Evolutionary conservation across 176 grass and related monocot species (phyloP).

Genomic region (Oryza meridionalis): DNA sequence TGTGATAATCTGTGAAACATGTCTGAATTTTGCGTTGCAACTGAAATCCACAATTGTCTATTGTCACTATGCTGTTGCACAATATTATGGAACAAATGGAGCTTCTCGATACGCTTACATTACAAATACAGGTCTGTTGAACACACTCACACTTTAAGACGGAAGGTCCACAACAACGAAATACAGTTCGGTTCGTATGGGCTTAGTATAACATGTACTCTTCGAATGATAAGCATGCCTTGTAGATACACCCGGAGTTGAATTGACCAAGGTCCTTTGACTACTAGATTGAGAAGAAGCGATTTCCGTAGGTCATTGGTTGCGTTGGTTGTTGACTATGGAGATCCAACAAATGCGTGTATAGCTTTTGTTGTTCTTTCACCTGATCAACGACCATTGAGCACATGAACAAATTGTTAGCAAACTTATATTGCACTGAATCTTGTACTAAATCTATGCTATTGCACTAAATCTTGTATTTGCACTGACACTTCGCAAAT

Average conservation of each 20-base stretch:
- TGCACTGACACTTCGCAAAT: not conserved
- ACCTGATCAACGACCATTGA: slow-evolving; percentile 7
- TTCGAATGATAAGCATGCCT: not conserved
- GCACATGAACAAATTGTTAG: not conserved
- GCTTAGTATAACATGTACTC: not conserved
- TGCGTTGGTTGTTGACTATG: slow-evolving; percentile 6
- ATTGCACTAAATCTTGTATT: not conserved
- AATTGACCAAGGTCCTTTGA: not conserved
- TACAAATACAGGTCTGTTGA: not conserved
- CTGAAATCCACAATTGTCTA: not conserved
- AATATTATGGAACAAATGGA: not conserved
- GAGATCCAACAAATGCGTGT: not conserved
- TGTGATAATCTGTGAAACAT: not conserved
- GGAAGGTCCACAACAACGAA: not conserved
- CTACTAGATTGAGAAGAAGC: not conserved
- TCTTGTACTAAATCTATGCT: not conserved
- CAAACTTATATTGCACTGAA: not conserved
- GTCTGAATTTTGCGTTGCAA: not conserved
- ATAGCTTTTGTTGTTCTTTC: slow-evolving; percentile 42
- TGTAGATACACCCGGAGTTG: not conserved
- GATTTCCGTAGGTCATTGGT: not conserved
- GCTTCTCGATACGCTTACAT: not conserved
- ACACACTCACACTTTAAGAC: not conserved
- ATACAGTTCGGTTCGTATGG: not conserved
- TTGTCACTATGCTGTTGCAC: not conserved